These are phyloP conservation scores for Sphagnum tenellum DNA, from an alignment of 225 moss, liverwort and hornwort species.

Conservation along the genomic window DNA sequence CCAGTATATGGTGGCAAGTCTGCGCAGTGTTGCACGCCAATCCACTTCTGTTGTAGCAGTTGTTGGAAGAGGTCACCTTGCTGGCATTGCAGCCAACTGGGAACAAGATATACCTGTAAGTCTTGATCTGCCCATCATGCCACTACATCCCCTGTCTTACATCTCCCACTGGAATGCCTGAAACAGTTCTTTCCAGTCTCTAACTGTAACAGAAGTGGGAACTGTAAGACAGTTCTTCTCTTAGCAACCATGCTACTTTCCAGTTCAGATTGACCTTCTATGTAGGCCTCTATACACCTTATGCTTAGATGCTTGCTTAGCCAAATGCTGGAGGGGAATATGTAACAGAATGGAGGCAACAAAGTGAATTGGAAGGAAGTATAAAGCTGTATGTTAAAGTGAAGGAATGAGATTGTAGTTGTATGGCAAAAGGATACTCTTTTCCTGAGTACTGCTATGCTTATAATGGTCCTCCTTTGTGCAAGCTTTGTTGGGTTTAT, in stretches of 20 bases:
- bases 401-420: neutral
- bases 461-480: neutral
- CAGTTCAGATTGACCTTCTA: too few species aligned
- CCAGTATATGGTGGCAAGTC: slow-evolving; percentile 66
- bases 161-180: too few species aligned
- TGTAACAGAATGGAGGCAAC: neutral
- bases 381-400: neutral
- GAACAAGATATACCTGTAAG: slow-evolving; percentile 68
- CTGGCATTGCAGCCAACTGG: slow-evolving; percentile 59
- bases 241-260: too few species aligned
- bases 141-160: too few species aligned
- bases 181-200: too few species aligned
- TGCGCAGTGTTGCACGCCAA: slow-evolving; percentile 40
- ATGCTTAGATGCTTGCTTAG: too few species aligned
- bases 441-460: too few species aligned
- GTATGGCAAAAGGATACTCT: neutral
- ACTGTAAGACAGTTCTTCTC: too few species aligned
- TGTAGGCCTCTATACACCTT: too few species aligned
- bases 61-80: slow-evolving; percentile 68
- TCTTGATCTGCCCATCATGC: too few species aligned
- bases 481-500: neutral
- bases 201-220: too few species aligned
- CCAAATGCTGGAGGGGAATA: too few species aligned
- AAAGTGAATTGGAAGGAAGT: neutral
- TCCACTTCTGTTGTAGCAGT: slow-evolving; percentile 62